These are phyloP conservation scores for Phytophthora sansomeana DNA, from an alignment of 352 stramenopile species.

Conservation along the genomic window DNA sequence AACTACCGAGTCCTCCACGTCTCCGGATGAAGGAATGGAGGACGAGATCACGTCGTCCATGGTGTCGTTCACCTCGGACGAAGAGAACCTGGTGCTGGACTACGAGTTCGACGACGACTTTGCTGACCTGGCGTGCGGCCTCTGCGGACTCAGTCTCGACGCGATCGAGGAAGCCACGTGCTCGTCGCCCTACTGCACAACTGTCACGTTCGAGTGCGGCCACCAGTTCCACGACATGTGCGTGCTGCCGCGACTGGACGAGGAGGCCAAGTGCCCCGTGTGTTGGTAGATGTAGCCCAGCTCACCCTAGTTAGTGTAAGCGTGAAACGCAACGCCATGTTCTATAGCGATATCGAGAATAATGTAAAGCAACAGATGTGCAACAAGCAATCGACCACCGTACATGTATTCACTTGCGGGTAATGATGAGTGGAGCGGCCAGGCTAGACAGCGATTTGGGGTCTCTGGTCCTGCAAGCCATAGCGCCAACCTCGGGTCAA, in stretches of 20 bases:
- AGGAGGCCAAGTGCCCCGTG: slow-evolving; percentile 39
- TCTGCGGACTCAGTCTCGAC: slow-evolving; percentile 38
- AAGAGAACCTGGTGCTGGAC: slow-evolving; percentile 34
- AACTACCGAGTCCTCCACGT: slow-evolving; percentile 19
- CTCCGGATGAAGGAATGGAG: slow-evolving; percentile 16
- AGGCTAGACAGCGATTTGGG: too few relatives aligned
- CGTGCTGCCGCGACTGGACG: slow-evolving; percentile 34
- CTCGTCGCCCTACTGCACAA: slow-evolving; percentile 38
- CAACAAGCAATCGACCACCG: too few relatives aligned
- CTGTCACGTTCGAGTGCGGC: slow-evolving; percentile 43
- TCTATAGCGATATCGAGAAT: too few relatives aligned
- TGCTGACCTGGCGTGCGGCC: slow-evolving; percentile 29
- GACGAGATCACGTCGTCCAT: slow-evolving; percentile 31
- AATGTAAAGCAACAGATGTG: too few relatives aligned
- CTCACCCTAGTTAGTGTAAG: too few relatives aligned
- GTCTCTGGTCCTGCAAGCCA: too few relatives aligned
- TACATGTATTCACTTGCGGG: too few relatives aligned
- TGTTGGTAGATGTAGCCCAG: too few relatives aligned
- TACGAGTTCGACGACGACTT: slow-evolving; percentile 39
- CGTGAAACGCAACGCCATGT: too few relatives aligned
- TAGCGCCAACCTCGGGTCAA: too few relatives aligned
- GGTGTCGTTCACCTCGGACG: slow-evolving; percentile 41
- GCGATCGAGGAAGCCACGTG: slow-evolving; percentile 21
- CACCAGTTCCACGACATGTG: slow-evolving; percentile 49
- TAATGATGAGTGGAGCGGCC: too few relatives aligned